A percentile compares a stretch with the other conserved stretches of the same genome.
These are phyloP conservation scores for Leptographium lundbergii DNA, from an alignment of 2,329 filamentous ascomycete genomes.

Conservation along the genomic window DNA sequence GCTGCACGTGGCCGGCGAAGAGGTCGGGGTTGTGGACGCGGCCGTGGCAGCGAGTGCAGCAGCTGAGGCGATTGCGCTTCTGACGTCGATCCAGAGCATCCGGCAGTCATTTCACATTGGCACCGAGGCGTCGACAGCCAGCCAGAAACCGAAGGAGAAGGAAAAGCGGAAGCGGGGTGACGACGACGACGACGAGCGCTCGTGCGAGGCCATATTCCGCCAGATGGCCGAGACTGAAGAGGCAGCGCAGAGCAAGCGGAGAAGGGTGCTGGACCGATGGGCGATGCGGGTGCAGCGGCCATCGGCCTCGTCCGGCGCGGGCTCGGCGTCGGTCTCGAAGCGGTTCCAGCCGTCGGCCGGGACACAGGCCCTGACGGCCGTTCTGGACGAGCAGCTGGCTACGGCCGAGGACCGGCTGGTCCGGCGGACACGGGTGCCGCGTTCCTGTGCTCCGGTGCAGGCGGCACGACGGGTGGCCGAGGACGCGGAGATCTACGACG, in stretches of 20 bases:
- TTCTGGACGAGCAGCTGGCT: constrained; percentile 56
- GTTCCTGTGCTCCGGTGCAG: constrained; percentile 66
- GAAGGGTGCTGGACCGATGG: constrained; percentile 77
- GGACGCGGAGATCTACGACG: constrained; percentile 66
- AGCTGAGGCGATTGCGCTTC: constrained; percentile 47
- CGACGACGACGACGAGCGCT: constrained; percentile 3
- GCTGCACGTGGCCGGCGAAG: constrained; percentile 32
- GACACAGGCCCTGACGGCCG: constrained; percentile 51
- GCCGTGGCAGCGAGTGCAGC: constrained; percentile 33
- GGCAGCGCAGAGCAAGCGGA: constrained; percentile 45
- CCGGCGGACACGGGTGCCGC: constrained; percentile 55
- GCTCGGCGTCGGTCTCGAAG: constrained; percentile 27
- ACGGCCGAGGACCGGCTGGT: constrained; percentile 47
- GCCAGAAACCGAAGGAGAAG: constrained; percentile 21
- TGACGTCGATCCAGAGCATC: constrained; percentile 65
- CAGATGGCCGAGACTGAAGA: constrained; percentile 56
- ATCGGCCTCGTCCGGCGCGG: constrained; percentile 31
- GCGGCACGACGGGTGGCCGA: constrained; percentile 42
- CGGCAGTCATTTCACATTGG: constrained; percentile 42
- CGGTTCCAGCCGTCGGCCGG: constrained; percentile 37
- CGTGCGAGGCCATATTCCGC: constrained; percentile 58
- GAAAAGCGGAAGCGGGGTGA: background rate
- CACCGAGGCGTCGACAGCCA: constrained; percentile 27
- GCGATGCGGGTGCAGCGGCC: constrained; percentile 58
- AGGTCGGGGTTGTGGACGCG: constrained; percentile 16